Conservation (phyloP, 192 early-diverging fungal species). For the Coemansia sp. region DNA sequence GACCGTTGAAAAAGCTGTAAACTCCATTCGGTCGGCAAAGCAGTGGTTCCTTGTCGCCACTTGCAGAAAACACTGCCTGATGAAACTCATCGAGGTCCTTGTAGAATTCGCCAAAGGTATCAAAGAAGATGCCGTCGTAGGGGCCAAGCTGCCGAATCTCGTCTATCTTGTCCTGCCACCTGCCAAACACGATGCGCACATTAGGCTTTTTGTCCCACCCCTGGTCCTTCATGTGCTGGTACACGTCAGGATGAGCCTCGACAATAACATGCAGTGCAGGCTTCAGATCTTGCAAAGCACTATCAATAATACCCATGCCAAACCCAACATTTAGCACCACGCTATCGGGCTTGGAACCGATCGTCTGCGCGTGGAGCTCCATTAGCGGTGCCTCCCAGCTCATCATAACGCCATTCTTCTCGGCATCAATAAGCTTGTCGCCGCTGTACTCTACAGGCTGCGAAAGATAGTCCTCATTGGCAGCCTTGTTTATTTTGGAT, state of each 20-base stretch:
- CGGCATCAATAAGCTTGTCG: constrained; percentile 76
- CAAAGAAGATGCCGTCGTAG: constrained; percentile 95
- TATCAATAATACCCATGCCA: constrained; percentile 90
- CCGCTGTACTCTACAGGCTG: constrained; percentile 80
- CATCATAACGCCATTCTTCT: constrained; percentile 97
- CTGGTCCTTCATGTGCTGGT: constrained; percentile 74
- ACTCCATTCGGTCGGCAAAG: constrained; percentile 71
- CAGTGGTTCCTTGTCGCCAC: constrained; percentile 55
- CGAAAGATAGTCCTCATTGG: constrained; percentile 77
- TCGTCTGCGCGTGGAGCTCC: constrained; percentile 79
- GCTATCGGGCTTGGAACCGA: constrained; percentile 54
- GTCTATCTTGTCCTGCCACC: constrained; percentile 87
- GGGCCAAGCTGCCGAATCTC: constrained; percentile 59
- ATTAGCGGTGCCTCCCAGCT: constrained; percentile 95
- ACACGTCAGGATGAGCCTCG: constrained; percentile 97
- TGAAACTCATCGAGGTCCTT: constrained; percentile 78
- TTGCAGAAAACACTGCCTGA: constrained; percentile 52
- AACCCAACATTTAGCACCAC: constrained; percentile 63
- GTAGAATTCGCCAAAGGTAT: constrained; percentile 93
- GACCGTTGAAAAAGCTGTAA: constrained; percentile 95
- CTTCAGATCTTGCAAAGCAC: constrained; percentile 68
- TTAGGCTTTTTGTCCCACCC: constrained; percentile 86
- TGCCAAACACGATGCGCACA: constrained; percentile 83
- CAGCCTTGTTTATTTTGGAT: constrained; percentile 50
- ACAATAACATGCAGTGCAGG: constrained; percentile 85